A percentile compares a stretch with the other conserved stretches of the same genome.
phyloP scores from a whole-genome alignment of 352 stramenopile genomes.

The Pythium grandisporangium region DNA sequence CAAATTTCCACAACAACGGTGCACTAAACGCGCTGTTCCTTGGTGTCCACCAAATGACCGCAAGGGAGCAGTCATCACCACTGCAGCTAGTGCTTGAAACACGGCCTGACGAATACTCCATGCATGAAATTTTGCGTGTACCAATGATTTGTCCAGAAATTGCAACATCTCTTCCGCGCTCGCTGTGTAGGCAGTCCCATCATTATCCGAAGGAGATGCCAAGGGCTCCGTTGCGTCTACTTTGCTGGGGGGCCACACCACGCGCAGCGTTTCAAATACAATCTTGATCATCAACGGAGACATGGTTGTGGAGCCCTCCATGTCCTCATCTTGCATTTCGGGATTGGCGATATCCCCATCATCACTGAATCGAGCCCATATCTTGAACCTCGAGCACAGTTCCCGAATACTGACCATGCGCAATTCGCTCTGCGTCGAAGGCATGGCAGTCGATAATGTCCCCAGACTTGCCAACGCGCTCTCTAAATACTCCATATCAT shows the following conservation, averaged over 20 bases:
- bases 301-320: conserved; percentile 3
- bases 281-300: conserved; percentile 66
- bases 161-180: conserved; percentile 21
- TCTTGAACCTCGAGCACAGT: too few species aligned
- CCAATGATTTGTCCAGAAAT: conserved; percentile 40
- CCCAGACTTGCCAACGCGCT: conserved; percentile 47
- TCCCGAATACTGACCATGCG: too few species aligned
- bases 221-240: too few species aligned
- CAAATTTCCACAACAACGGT: conserved; percentile 34
- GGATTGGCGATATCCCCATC: too few species aligned
- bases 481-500: conserved; percentile 63
- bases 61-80: conserved; percentile 21
- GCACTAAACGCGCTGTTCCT: conserved; percentile 24
- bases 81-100: conserved; percentile 25
- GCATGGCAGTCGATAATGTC: conserved; percentile 27
- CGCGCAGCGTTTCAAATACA: conserved; percentile 52
- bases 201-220: too few species aligned
- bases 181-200: too few species aligned
- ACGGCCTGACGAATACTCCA: conserved; percentile 64
- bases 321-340: too few species aligned
- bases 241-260: conserved; percentile 8
- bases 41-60: conserved; percentile 11
- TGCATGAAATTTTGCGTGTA: conserved; percentile 26
- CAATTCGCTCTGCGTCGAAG: conserved; percentile 11
- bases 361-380: too few species aligned